Conservation (phyloP, 1,139 yeast genomes). For the Cylindricascospora bacillispora region DNA sequence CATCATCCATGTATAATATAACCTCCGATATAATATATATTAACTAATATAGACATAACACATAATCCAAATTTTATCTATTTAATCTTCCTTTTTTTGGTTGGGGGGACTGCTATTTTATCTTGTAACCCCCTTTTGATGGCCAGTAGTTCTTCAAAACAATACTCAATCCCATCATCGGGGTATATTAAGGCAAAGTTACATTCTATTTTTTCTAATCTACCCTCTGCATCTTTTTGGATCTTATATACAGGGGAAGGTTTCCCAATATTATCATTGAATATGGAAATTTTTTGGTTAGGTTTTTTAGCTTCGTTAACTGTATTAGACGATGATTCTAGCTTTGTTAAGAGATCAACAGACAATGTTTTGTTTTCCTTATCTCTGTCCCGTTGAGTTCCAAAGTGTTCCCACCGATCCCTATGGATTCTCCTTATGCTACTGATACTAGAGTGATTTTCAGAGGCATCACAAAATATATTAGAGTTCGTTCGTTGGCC, state of each 20-base stretch:
- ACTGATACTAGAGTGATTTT: too few species aligned
- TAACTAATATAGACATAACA: too few species aligned
- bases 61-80: too few species aligned
- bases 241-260: slow-evolving; percentile 32
- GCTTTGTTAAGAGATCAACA: slow-evolving; percentile 39
- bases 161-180: slow-evolving; percentile 36
- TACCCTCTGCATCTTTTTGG: slow-evolving; percentile 45
- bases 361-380: slow-evolving; percentile 56
- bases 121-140: slow-evolving; percentile 32
- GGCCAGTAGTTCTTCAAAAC: slow-evolving; percentile 55
- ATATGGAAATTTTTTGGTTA: slow-evolving; percentile 33
- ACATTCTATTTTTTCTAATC: slow-evolving; percentile 50
- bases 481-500: slow-evolving; percentile 13
- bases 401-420: slow-evolving; percentile 47
- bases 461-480: slow-evolving; percentile 9
- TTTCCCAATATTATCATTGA: slow-evolving; percentile 28
- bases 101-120: too few species aligned
- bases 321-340: neutral
- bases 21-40: too few species aligned
- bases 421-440: too few species aligned
- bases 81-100: too few species aligned
- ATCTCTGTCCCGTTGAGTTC: slow-evolving; percentile 36
- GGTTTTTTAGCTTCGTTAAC: too few species aligned
- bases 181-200: slow-evolving; percentile 48
- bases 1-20: neutral